Base-by-base conservation (phyloP, 257 asterid genomes). In the Lithospermum erythrorhizon region DNA sequence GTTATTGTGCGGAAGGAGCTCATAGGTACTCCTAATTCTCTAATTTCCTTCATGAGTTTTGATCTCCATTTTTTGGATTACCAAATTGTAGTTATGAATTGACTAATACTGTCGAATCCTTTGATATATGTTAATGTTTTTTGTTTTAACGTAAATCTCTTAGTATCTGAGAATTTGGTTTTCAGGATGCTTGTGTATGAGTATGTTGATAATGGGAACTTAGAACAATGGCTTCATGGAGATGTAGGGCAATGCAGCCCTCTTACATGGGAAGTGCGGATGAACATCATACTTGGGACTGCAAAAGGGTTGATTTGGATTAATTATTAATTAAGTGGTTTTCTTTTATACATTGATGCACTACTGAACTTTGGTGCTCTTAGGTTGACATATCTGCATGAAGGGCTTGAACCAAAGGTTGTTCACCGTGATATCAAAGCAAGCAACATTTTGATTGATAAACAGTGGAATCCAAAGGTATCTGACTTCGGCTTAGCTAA, bases 151-250 rank as follows among this genome's bases (percentile, higher is more conserved):
- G 2, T 3, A 35, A 8, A 35, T 35, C 45, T 35, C 14, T 35
- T 35, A 35, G 45, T 35, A 35, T 35, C 13, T 7, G 7, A 4
- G 45, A 35, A 35, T 35, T 9, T 6, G 1, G 14, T 35, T 35
- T 35, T 35, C 83, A 93, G 99, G 87, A 25, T 89, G 80, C 97
- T 93, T 63, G 91, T 93, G 32, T 93, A 93, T 37, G 99, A 93
- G 81, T 93, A 80, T 68, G 70, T 93, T 59, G 91, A 87, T 65
- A 93, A 93, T 74, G 99, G 99, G 62, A 93, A 93, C 77, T 70
- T 93, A 77, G 99, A 93, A 81, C 96, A 93, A 73, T 93, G 99
- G 97, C 77, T 93, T 59, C 99, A 89, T 61, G 99, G 99, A 61
- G 87, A 93, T 73, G 87, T 87, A 25, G 97, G 99, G 63, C 75